Percentiles rank a stretch among this genome's conserved stretches.
Evolutionary conservation across 352 stramenopile species (phyloP).

Genomic region (Detonula confervacea): DNA sequence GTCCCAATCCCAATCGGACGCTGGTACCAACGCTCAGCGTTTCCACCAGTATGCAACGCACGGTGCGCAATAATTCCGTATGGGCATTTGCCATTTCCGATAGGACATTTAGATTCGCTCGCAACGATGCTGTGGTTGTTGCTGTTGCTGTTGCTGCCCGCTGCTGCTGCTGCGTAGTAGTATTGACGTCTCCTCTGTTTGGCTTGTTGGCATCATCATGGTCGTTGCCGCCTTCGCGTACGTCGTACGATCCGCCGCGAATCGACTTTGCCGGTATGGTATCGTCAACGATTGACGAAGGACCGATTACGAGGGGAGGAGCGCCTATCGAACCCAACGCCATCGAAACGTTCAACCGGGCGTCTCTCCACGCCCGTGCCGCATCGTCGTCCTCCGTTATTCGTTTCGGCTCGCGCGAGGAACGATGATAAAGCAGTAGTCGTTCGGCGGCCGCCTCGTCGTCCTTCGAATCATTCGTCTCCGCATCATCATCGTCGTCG

Average conservation of each 20-base stretch:
- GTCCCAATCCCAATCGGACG: slow-evolving; percentile 37
- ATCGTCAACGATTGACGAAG: too few relatives aligned
- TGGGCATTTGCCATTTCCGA: slow-evolving; percentile 22
- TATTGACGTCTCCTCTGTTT: too few relatives aligned
- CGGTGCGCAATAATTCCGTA: slow-evolving; percentile 18
- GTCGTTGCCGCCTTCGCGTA: slow-evolving; percentile 3
- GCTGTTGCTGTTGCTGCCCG: background rate
- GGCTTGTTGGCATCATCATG: background rate
- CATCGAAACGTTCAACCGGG: slow-evolving; percentile 20
- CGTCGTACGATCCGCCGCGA: too few relatives aligned
- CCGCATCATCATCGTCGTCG: background rate
- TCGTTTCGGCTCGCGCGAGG: too few relatives aligned
- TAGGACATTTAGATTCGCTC: slow-evolving; percentile 4
- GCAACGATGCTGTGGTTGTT: background rate
- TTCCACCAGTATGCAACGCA: slow-evolving; percentile 7
- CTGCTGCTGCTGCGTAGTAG: too few relatives aligned
- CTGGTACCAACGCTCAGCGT: slow-evolving; percentile 20
- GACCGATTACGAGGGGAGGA: slow-evolving; percentile 8
- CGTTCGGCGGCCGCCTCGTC: too few relatives aligned
- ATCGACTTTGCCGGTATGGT: too few relatives aligned
- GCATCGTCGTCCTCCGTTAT: background rate
- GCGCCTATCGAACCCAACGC: slow-evolving; percentile 41
- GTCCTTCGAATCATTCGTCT: too few relatives aligned
- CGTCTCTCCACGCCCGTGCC: background rate
- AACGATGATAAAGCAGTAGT: background rate